These are phyloP conservation scores for Themeda triandra DNA, from an alignment of 176 grass and related monocot species.

Conservation along the genomic window DNA sequence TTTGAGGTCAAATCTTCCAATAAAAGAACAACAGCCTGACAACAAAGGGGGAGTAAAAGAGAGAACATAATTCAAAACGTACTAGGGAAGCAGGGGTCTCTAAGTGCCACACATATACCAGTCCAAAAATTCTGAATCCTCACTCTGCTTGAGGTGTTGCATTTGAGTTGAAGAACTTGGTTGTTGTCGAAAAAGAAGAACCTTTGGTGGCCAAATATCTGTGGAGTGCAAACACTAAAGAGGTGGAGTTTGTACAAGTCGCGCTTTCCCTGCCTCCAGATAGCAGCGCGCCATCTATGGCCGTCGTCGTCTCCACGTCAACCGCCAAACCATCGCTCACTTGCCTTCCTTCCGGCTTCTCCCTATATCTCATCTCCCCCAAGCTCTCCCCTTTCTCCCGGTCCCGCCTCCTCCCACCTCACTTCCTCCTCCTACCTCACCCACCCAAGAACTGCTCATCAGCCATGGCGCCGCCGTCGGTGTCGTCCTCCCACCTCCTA, in stretches of 20 bases:
- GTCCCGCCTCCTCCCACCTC: neutral
- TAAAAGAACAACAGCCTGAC: too few species aligned
- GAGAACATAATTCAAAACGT: neutral
- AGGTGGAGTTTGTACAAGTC: neutral
- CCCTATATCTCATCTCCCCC: neutral
- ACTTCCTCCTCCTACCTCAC: too few species aligned
- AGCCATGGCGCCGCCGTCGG: constrained; percentile 54
- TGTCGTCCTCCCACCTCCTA: constrained; percentile 52
- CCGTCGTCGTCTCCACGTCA: constrained; percentile 37
- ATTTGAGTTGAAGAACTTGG: neutral
- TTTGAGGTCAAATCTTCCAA: too few species aligned
- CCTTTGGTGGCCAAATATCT: neutral
- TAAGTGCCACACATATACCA: neutral
- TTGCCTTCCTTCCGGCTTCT: neutral
- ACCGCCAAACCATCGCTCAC: neutral
- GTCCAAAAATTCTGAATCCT: neutral
- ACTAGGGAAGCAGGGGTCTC: too few species aligned
- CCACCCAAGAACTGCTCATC: neutral
- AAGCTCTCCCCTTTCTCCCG: neutral
- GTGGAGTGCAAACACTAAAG: neutral
- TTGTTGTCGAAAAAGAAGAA: too few species aligned
- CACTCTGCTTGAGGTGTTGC: neutral
- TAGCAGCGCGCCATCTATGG: constrained; percentile 33
- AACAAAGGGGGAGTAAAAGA: too few species aligned
- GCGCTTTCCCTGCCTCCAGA: neutral